Base-by-base conservation (phyloP, 805 yeast genomes). In the Pichia membranifaciens region DNA sequence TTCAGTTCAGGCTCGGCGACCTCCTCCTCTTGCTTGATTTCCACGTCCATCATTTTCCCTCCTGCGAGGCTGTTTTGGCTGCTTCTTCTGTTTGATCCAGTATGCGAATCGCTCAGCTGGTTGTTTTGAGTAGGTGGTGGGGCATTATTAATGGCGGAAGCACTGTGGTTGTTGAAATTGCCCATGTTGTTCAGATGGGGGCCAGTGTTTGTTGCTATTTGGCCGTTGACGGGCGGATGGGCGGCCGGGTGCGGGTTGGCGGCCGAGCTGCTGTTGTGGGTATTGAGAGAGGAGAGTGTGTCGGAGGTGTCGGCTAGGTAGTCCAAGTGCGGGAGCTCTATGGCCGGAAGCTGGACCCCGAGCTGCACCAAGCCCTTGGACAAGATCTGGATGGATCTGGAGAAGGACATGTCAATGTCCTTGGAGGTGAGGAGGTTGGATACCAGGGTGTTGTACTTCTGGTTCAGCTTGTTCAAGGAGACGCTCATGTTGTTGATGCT, bases 281-380 rank as follows among this genome's bases (percentile, higher is more conserved):
- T 2, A 18, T 37, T 20, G 12, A 18, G 13, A 37, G 40, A 20
- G 25, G 16, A 6, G 3, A 12, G 10, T 6, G 7, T 15, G n/a
- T 18, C 15, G 13, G 28, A 8, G 15, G n/a, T 23, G n/a, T 35
- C 32, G 9, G 20, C 17, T 29, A 25, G 15, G 10, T 43, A 34
- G 18, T 40, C 55, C 7, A 43, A 31, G 48, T 66, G 66, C 6
- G 85, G 85, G 40, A 79, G 63, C 47, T 80, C 83, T 31, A 82
- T 66, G 2, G 74, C 76, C 2, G 90, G 89, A n/a, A 84, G 54
- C 46, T 83, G 76, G 40, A 84, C 77, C 2, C 93, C 93, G 15
- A 79, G 71, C 52, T 71, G 79, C 5, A 67, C 55, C 36, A 85
- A 64, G 35, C 78, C 67, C 43, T 70, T 69, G 22, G 77, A 70